Conservation (phyloP, 73 alveolate species). For the Tetrahymena malaccensis region DNA sequence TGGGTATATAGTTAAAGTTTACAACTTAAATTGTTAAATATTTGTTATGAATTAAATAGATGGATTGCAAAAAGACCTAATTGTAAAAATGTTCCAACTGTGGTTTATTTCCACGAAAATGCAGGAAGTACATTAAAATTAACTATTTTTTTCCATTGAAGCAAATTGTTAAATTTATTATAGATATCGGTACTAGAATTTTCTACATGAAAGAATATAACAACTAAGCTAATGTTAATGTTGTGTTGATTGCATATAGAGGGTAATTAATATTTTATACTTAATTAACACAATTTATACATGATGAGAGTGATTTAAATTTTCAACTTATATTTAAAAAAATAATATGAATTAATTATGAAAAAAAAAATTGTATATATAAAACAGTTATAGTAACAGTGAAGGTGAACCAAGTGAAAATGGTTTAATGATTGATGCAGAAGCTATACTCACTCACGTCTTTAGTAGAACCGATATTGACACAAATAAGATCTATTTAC, state of each 20-base stretch:
- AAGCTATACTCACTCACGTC: constrained; percentile 62
- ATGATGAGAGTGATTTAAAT: too few species aligned
- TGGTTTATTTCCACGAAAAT: constrained; percentile 89
- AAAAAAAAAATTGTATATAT: background rate
- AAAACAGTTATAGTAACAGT: constrained; percentile 48
- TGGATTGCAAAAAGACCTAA: constrained; percentile 58
- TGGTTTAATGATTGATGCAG: constrained; percentile 86
- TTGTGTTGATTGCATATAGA: constrained; percentile 87
- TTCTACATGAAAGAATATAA: constrained; percentile 55
- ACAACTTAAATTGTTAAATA: too few species aligned
- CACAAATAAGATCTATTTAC: constrained; percentile 57
- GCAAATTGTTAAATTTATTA: background rate
- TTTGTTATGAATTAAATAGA: background rate
- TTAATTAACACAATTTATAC: background rate
- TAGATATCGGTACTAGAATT: constrained; percentile 86
- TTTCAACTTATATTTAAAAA: too few species aligned
- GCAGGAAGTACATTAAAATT: constrained; percentile 77
- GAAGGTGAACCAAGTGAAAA: constrained; percentile 92
- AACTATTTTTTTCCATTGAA: background rate
- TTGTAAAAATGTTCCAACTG: constrained; percentile 44
- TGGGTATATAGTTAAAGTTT: background rate
- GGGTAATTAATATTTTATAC: constrained; percentile 51
- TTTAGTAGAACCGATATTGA: constrained; percentile 65
- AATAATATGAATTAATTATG: too few species aligned
- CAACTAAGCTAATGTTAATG: constrained; percentile 56